Base-by-base conservation (phyloP, 2,329 filamentous ascomycete species). In the Chaetomiaceae sp. region DNA sequence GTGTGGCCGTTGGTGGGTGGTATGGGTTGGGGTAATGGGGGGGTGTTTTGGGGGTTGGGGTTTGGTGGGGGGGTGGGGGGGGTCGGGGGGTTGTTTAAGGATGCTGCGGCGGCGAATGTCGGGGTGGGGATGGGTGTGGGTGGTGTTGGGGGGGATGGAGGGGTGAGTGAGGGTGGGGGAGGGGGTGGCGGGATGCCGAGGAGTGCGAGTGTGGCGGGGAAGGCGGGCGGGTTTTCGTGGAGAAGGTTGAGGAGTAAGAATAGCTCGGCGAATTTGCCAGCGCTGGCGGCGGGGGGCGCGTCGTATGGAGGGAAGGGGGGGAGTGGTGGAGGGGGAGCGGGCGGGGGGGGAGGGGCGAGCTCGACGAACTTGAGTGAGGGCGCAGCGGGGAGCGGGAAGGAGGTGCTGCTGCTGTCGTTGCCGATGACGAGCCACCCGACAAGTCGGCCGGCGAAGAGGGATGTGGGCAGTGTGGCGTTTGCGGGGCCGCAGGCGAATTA, bases 241-340 rank as follows among this genome's bases (percentile, higher is more conserved):
- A 81, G 90, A 50, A 86, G 94, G 57, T 70, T 98, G 43, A 79
- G 93, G 43, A 87, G 84, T 40, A 98, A 98, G 71, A 94, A 86
- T 59, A 95, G 88, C 19, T 82, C 78, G 5, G 75, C 82, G 19
- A 78, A 78, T 6, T 62, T 84, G 19, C 68, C 70, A 15, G 76
- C 76, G 2, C 62, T 84, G 17, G 68, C 70, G 12, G 71, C 67
- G 45, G 68, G n/a, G n/a, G n/a, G n/a, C n/a, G n/a, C n/a, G n/a
- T n/a, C 70, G 14, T 82, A 79, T 58, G 63, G 71, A 42, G 68
- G 66, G n/a, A 71, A 72, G 53, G 63, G 62, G 2, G 45, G 26
- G 4, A 35, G 35, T n/a, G 39, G 32, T n/a, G 38, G 38, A 17
- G 64, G 63, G 55, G 60, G 60, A 50, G 58, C 59, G 38, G 38